Evolutionary conservation across 2,329 filamentous ascomycete species (phyloP).

Genomic region (Aspergillus persii): DNA sequence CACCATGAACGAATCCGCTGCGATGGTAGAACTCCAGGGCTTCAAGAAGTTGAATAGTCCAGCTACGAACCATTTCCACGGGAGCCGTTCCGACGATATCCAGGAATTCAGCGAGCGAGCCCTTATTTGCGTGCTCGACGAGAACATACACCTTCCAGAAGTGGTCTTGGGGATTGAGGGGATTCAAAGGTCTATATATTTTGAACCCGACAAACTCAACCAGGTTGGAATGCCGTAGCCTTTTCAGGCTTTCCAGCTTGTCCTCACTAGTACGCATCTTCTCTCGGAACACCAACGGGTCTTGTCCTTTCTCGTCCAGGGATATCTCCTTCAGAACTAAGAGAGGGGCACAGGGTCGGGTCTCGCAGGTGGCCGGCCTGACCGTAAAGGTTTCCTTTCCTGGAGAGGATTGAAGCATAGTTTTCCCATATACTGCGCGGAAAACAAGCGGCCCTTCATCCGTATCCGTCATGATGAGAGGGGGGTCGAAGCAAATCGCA

Average conservation of each 20-base stretch:
- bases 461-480: conserved; percentile 57
- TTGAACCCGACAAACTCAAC: conserved; percentile 80
- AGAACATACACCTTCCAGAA: conserved; percentile 74
- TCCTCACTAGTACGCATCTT: conserved; percentile 74
- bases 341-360: conserved; percentile 56
- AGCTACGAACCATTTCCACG: conserved; percentile 74
- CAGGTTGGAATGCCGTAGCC: conserved; percentile 71
- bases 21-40: conserved; percentile 84
- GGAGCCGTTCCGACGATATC: conserved; percentile 73
- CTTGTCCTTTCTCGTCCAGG: conserved; percentile 57
- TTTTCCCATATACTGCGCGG: conserved; percentile 67
- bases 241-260: conserved; percentile 72
- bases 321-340: conserved; percentile 72
- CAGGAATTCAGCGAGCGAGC: conserved; percentile 77
- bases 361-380: conserved; percentile 61
- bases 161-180: conserved; percentile 40
- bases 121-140: conserved; percentile 74
- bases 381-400: conserved; percentile 67
- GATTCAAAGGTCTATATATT: conserved; percentile 56
- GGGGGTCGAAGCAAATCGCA: conserved; percentile 43
- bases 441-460: conserved; percentile 66
- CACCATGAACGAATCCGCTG: conserved; percentile 77
- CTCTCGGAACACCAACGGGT: conserved; percentile 66
- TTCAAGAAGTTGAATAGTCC: conserved; percentile 89
- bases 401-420: conserved; percentile 63